Percentiles rank a stretch among this genome's conserved stretches.
Conservation (phyloP, 345 rosid genomes). For the Acer saccharum region DNA sequence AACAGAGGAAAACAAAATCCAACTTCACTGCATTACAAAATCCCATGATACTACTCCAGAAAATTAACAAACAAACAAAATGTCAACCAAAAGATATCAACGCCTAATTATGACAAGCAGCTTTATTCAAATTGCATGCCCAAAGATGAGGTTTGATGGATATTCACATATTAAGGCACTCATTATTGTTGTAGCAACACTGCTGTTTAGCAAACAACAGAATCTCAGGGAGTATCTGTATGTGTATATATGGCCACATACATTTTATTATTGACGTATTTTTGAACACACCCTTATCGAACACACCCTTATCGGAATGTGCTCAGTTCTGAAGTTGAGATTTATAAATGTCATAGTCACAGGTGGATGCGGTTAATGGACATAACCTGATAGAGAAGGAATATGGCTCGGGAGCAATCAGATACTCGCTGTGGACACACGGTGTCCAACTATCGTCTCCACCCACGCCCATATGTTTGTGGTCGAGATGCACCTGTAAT, state of each 20-base stretch:
- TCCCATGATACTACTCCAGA: neutral
- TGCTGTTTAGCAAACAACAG: neutral
- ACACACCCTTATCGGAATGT: neutral
- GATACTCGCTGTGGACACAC: slow-evolving; percentile 69
- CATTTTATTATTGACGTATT: neutral
- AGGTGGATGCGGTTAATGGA: slow-evolving; percentile 59
- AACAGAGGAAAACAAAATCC: neutral
- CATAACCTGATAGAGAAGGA: slow-evolving; percentile 68
- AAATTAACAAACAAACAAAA: too few species aligned
- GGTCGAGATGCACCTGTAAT: slow-evolving; percentile 90
- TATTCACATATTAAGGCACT: neutral
- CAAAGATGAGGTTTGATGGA: neutral
- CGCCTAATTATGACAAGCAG: neutral
- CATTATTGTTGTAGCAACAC: neutral
- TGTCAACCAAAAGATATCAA: neutral
- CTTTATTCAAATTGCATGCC: neutral
- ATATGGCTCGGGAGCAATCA: slow-evolving; percentile 71
- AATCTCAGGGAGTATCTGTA: neutral
- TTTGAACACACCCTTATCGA: neutral
- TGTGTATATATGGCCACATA: neutral
- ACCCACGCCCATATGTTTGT: slow-evolving; percentile 91
- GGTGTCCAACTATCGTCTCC: slow-evolving; percentile 99
- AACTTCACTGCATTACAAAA: neutral
- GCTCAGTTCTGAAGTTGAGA: slow-evolving; percentile 50
- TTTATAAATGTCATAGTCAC: slow-evolving; percentile 53